phyloP scores from a whole-genome alignment of 148 eudicot species.

The Persicaria maculosa region DNA sequence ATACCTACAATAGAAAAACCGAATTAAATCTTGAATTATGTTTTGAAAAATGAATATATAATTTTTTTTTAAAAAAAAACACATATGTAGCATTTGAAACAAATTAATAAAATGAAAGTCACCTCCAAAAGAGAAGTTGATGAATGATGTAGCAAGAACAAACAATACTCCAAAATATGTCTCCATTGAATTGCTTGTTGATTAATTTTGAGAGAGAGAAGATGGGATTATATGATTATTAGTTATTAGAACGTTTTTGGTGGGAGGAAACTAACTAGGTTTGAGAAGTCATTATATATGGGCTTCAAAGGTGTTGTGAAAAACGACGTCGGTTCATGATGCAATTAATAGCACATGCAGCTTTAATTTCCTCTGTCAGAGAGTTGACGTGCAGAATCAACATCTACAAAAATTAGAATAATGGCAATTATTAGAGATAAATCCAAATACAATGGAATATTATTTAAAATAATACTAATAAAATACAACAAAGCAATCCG shows the following conservation, averaged over 20 bases:
- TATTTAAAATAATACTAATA: no score
- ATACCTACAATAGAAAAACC: constrained; percentile 19
- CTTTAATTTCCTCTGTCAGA: neutral
- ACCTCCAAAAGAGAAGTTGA: neutral
- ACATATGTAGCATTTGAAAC: no score
- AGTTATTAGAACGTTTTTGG: neutral
- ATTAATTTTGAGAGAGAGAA: neutral
- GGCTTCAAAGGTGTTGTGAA: neutral
- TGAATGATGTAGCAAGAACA: neutral
- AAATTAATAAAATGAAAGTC: no score
- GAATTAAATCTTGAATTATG: no score
- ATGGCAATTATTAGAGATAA: no score
- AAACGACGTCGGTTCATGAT: neutral
- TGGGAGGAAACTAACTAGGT: neutral
- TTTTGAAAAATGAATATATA: no score
- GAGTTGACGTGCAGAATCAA: neutral
- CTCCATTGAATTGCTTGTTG: neutral
- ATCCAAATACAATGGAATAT: no score
- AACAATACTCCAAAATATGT: neutral
- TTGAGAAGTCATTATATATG: neutral
- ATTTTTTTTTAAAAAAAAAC: no score
- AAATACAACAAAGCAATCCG: no score
- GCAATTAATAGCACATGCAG: neutral
- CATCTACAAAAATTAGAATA: neutral
- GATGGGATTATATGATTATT: neutral